Conservation (phyloP, 192 early-diverging fungal species). For the Dispira parvispora region DNA sequence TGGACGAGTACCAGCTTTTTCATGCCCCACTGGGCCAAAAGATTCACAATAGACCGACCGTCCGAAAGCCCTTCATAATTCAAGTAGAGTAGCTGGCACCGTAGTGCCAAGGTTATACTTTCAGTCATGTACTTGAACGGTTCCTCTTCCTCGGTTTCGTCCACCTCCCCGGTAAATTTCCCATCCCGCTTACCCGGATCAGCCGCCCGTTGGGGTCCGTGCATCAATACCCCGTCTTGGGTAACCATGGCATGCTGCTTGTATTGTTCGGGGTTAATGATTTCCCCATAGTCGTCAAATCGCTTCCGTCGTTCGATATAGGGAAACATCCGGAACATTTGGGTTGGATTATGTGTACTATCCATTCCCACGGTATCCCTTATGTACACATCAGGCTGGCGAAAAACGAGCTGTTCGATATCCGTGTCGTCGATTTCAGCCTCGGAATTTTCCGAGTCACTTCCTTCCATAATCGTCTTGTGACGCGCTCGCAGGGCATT, state of each 20-base stretch:
- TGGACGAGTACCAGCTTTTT: constrained; percentile 59
- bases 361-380: constrained; percentile 54
- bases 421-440: constrained; percentile 29
- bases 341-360: constrained; percentile 59
- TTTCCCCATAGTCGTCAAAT: constrained; percentile 88
- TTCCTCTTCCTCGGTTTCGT: constrained; percentile 16
- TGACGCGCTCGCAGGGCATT: constrained; percentile 42
- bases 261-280: constrained; percentile 45
- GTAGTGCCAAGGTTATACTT: constrained; percentile 37
- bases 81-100: constrained; percentile 64
- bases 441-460: constrained; percentile 39
- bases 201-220: background rate
- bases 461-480: constrained; percentile 62
- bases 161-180: constrained; percentile 15
- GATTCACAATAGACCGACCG: constrained; percentile 68
- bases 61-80: constrained; percentile 89
- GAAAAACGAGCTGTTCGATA: constrained; percentile 27
- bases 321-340: constrained; percentile 79
- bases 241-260: constrained; percentile 13
- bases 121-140: constrained; percentile 68
- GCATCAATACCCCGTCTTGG: constrained; percentile 9
- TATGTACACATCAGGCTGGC: constrained; percentile 70
- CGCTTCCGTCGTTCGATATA: constrained; percentile 60
- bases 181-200: constrained; percentile 12
- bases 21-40: constrained; percentile 36